Evolutionary conservation across 306 rosid genomes (phyloP), one percentile per base, ranked within the genome.

Genomic region (Pterocarpus santalinus): DNA sequence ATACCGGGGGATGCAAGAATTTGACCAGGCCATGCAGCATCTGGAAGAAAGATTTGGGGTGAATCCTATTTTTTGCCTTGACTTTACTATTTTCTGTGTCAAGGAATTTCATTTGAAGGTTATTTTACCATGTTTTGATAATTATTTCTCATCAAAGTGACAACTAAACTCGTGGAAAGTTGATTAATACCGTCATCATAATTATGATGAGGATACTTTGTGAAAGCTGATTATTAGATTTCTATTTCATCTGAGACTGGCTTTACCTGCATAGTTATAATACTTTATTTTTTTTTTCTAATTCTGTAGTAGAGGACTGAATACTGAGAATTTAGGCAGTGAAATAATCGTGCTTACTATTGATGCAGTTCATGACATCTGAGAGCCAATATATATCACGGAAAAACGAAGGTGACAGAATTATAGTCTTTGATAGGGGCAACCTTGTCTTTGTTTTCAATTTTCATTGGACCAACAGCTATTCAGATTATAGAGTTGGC

Each of bases 1-100:
- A 78, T 96, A 96, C 81, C 90, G 1, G 12, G 97, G 98, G 44
- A 69, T 96, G 99, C 97, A 96, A 88, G 97, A 93, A 81, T 96
- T 96, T 79, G 99, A 96, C 88, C 97, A 15, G 81, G 97, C 97
- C 47, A 96, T 96, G 98, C 99, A 96, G 84, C 97, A 90, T 81
- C 87, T 96, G 72, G 99, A 96, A 93, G 97, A 92, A 84, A 83
- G 80, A 47, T 93, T 85, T 86, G 85, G 90, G 71, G 99, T 95
- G 90, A 96, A 98, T 83, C 52, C 32, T 80, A 5, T 3, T 28
- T 65, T 61, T 72, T 51, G 49, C 65, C 39, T 12, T 1, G 15
- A 56, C 77, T 71, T 63, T 47, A 30, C 57, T 64, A 43, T 22
- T 22, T 22, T 22, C 28, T 22, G 28, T 22, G 28, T 22, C 28